These are phyloP conservation scores for Aspergillus brunneoviolaceus DNA, from an alignment of 2,329 filamentous ascomycete species.

Conservation along the genomic window DNA sequence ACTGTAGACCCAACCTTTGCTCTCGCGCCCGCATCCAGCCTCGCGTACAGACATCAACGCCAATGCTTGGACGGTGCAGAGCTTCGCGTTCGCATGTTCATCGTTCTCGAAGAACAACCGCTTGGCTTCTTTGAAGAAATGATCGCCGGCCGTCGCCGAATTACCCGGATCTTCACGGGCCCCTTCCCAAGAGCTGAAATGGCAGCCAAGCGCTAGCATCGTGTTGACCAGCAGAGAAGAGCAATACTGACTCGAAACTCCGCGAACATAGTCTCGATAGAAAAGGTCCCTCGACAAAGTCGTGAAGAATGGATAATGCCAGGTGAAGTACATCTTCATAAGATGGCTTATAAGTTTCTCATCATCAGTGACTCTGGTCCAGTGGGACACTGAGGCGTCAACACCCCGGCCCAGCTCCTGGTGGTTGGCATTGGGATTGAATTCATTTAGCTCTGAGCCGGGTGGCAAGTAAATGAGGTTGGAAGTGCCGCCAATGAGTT, in stretches of 20 bases:
- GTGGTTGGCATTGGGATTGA: constrained; percentile 41
- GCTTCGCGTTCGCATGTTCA: constrained; percentile 82
- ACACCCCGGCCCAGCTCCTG: constrained; percentile 50
- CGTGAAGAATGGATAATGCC: constrained; percentile 96
- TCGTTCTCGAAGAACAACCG: constrained; percentile 85
- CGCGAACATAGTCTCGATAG: constrained; percentile 77
- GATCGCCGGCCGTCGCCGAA: constrained; percentile 83
- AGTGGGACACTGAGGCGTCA: constrained; percentile 74
- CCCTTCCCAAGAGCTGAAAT: constrained; percentile 77
- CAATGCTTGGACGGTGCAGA: constrained; percentile 89
- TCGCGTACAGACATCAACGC: constrained; percentile 95
- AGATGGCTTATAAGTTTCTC: constrained; percentile 77
- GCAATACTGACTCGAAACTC: constrained; percentile 72
- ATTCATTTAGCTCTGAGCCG: constrained; percentile 48
- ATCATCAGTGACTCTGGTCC: constrained; percentile 84
- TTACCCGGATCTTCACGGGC: constrained; percentile 72
- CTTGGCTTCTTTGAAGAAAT: constrained; percentile 95
- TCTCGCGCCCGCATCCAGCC: constrained; percentile 89
- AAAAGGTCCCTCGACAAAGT: constrained; percentile 84
- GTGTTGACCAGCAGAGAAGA: constrained; percentile 88
- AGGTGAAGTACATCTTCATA: constrained; percentile 96
- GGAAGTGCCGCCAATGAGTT: constrained; percentile 92
- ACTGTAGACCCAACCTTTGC: constrained; percentile 96
- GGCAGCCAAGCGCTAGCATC: constrained; percentile 88
- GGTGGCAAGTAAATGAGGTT: constrained; percentile 78